Conservation (phyloP, 371 early-diverging fungal species). For the Capniomyces stellatus region DNA sequence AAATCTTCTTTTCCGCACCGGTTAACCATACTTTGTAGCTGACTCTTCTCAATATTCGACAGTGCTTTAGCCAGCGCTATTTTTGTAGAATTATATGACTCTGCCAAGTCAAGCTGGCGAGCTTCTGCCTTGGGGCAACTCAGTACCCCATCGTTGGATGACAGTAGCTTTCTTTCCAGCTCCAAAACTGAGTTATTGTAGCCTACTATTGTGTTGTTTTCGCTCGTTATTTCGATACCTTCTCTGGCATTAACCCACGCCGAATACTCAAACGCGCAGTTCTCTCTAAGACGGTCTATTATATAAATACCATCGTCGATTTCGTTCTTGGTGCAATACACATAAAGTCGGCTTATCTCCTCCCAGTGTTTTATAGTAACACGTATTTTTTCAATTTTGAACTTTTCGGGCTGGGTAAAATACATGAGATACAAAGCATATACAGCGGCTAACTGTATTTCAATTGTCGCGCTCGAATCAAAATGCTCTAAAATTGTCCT, state of each 20-base stretch:
- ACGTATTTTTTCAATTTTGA: constrained; percentile 16
- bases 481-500: constrained; percentile 14
- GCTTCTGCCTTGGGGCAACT: neutral
- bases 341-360: constrained; percentile 13
- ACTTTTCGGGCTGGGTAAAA: constrained; percentile 22
- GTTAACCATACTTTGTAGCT: neutral
- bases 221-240: constrained; percentile 1
- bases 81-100: too few species aligned
- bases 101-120: neutral
- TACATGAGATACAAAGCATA: constrained; percentile 23
- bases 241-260: constrained; percentile 24
- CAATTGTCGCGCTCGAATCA: constrained; percentile 12
- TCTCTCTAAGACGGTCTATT: constrained; percentile 14
- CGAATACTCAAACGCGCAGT: constrained; percentile 17
- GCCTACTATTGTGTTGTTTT: neutral
- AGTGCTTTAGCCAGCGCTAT: neutral
- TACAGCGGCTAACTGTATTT: constrained; percentile 19
- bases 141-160: neutral
- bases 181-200: neutral
- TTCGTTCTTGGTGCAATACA: constrained; percentile 14
- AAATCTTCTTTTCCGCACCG: neutral
- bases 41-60: neutral
- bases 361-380: constrained; percentile 19
- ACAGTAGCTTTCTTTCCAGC: neutral
- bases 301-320: constrained; percentile 18